Percentiles rank a stretch among this genome's conserved stretches.
Conservation (phyloP, 2,329 filamentous ascomycete species). For the Aspergillus transmontanensis region DNA sequence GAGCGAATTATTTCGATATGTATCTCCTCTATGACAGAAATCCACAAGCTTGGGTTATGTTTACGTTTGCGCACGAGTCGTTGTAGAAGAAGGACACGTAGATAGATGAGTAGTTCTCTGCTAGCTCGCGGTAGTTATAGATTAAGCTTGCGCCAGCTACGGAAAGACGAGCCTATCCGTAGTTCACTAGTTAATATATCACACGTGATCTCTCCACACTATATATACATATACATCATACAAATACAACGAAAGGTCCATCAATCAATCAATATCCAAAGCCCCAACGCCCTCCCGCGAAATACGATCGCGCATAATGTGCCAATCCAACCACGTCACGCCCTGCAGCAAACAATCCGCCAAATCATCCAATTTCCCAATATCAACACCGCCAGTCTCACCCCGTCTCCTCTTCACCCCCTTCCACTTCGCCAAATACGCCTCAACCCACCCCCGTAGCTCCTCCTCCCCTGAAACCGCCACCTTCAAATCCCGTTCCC, state of each 20-base stretch:
- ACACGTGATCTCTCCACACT: background rate
- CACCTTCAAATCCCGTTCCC: background rate
- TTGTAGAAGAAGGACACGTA: background rate
- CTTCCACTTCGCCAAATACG: slow-evolving; percentile 35
- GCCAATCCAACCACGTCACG: slow-evolving; percentile 76
- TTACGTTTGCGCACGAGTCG: background rate
- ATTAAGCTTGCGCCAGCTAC: too few species aligned
- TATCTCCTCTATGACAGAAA: background rate
- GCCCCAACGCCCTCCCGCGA: slow-evolving; percentile 23
- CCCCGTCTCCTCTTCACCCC: slow-evolving; percentile 9
- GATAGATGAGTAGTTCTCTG: background rate
- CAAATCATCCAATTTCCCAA: slow-evolving; percentile 75
- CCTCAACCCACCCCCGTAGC: slow-evolving; percentile 26
- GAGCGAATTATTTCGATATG: slow-evolving; percentile 9
- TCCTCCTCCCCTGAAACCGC: slow-evolving; percentile 10
- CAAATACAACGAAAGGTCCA: background rate
- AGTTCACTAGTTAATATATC: background rate
- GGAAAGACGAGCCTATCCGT: too few species aligned
- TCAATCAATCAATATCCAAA: slow-evolving; percentile 10
- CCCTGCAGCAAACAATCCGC: slow-evolving; percentile 79
- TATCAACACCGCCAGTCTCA: slow-evolving; percentile 7
- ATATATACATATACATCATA: background rate
- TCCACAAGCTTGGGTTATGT: background rate
- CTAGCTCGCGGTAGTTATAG: too few species aligned
- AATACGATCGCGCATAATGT: slow-evolving; percentile 44